Evolutionary conservation across 2,329 filamentous ascomycete genomes (phyloP).

Genomic region (Aspergillus fijiensis): DNA sequence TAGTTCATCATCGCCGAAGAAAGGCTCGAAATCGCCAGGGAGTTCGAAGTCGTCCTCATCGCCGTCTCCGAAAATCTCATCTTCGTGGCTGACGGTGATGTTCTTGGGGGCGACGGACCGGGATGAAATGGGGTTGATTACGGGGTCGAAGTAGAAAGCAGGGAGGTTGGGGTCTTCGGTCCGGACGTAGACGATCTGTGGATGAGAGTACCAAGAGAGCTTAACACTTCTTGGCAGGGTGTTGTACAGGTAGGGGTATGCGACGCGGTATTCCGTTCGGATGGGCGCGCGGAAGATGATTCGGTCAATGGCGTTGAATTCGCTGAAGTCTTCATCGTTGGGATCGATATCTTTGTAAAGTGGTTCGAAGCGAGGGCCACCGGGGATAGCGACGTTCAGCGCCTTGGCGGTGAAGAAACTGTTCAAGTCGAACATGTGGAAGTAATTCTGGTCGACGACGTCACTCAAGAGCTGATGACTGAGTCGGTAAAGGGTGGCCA

Average conservation of each 20-base stretch:
- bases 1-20: slow-evolving; percentile 83
- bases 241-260: slow-evolving; percentile 94
- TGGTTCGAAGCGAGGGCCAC: slow-evolving; percentile 93
- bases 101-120: slow-evolving; percentile 93
- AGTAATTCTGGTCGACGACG: slow-evolving; percentile 93
- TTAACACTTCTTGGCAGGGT: slow-evolving; percentile 92
- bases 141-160: slow-evolving; percentile 96
- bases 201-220: slow-evolving; percentile 88
- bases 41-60: slow-evolving; percentile 83
- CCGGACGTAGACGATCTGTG: slow-evolving; percentile 86
- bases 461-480: slow-evolving; percentile 90
- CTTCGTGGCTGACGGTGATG: slow-evolving; percentile 85
- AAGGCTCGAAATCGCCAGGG: slow-evolving; percentile 77
- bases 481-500: slow-evolving; percentile 90
- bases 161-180: slow-evolving; percentile 86
- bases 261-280: slow-evolving; percentile 91
- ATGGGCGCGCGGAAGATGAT: slow-evolving; percentile 98
- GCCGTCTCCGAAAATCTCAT: slow-evolving; percentile 83
- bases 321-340: slow-evolving; percentile 98
- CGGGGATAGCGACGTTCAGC: slow-evolving; percentile 94
- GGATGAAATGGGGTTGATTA: slow-evolving; percentile 96
- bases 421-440: slow-evolving; percentile 93
- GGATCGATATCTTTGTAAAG: slow-evolving; percentile 98
- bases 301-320: slow-evolving; percentile 98
- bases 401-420: slow-evolving; percentile 96